These are phyloP conservation scores for Fomitopsis serialis DNA, from an alignment of 768 basidiomycete species.

Conservation along the genomic window DNA sequence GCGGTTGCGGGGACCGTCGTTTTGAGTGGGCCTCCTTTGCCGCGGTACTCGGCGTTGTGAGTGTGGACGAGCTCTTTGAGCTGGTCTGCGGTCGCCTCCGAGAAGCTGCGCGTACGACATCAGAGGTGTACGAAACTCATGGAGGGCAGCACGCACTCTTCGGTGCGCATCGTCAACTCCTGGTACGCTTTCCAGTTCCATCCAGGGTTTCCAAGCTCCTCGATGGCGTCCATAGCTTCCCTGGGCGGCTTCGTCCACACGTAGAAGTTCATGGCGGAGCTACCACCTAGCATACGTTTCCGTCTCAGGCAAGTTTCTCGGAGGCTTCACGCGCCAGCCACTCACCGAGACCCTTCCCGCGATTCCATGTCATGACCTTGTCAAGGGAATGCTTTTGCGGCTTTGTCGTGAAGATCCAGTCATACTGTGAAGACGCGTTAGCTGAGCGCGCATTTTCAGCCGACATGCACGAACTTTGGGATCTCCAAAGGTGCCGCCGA, in stretches of 20 bases:
- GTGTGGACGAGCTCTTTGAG: neutral
- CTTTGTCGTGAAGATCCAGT: slow-evolving; percentile 11
- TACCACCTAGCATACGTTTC: slow-evolving; percentile 23
- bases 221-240: slow-evolving; percentile 31
- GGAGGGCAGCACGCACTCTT: slow-evolving; percentile 5
- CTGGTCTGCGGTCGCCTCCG: neutral
- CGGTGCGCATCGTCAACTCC: slow-evolving; percentile 31
- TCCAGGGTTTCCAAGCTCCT: slow-evolving; percentile 46
- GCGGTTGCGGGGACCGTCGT: neutral
- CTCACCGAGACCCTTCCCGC: slow-evolving; percentile 19
- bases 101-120: neutral
- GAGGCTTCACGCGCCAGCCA: neutral
- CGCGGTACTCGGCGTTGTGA: slow-evolving; percentile 1
- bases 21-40: neutral
- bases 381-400: slow-evolving; percentile 4
- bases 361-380: neutral
- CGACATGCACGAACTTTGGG: slow-evolving; percentile 2
- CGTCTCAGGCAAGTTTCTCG: neutral
- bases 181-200: slow-evolving; percentile 43
- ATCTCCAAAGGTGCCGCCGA: slow-evolving; percentile 1
- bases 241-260: slow-evolving; percentile 24
- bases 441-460: neutral
- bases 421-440: slow-evolving; percentile 7
- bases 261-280: slow-evolving; percentile 39
- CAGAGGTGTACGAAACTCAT: neutral